These are phyloP conservation scores for Xylogone sp. DNA, from an alignment of 2,329 filamentous ascomycete genomes.

Conservation along the genomic window DNA sequence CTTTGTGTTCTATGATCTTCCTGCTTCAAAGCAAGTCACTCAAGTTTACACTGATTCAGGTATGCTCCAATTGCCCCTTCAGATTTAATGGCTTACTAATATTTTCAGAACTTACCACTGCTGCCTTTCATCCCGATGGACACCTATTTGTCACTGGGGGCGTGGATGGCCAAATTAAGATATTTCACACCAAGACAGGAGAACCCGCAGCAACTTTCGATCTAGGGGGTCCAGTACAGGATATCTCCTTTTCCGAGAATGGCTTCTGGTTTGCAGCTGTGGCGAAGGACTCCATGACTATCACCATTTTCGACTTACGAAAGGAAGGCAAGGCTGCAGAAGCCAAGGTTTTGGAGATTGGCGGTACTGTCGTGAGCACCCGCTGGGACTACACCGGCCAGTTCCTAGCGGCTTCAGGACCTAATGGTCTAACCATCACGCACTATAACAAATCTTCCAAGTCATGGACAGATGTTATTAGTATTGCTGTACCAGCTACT, in stretches of 20 bases:
- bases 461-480: constrained; percentile 82
- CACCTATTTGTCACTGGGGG: constrained; percentile 86
- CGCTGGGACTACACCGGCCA: constrained; percentile 95
- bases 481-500: constrained; percentile 69
- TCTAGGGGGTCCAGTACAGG: constrained; percentile 65
- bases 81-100: constrained; percentile 10
- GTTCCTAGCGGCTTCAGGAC: constrained; percentile 79
- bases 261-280: constrained; percentile 91
- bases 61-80: constrained; percentile 42
- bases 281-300: constrained; percentile 69
- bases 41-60: constrained; percentile 78
- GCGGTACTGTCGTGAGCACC: constrained; percentile 70
- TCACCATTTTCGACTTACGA: constrained; percentile 88
- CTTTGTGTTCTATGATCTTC: constrained; percentile 83
- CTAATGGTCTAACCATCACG: constrained; percentile 78
- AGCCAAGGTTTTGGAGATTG: constrained; percentile 82
- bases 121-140: constrained; percentile 94
- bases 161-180: constrained; percentile 74
- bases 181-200: constrained; percentile 83
- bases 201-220: constrained; percentile 72
- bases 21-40: constrained; percentile 62
- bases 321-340: constrained; percentile 81
- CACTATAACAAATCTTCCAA: constrained; percentile 86
- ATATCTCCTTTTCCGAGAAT: constrained; percentile 88
- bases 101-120: constrained; percentile 48